These are phyloP conservation scores for Ceratocystis diversiconidia DNA, from an alignment of 2,329 filamentous ascomycete species.

Conservation along the genomic window DNA sequence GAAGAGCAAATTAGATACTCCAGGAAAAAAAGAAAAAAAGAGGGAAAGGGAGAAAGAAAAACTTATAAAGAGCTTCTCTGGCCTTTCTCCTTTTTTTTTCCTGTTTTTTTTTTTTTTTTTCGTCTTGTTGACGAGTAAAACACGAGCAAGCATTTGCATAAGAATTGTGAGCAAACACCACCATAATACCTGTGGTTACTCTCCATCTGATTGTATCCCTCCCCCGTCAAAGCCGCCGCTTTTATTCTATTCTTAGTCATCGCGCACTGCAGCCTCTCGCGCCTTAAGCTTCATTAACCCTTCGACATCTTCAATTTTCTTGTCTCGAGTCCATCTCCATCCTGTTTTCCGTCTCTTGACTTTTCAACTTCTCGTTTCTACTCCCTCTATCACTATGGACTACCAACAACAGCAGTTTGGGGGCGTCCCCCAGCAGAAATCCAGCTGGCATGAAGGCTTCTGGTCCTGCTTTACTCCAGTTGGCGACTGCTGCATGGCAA, in stretches of 20 bases:
- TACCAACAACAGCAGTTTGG: slow-evolving; percentile 7
- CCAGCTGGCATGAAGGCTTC: slow-evolving; percentile 27
- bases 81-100: not conserved
- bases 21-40: too few species aligned
- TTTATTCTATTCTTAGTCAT: slow-evolving; percentile 1
- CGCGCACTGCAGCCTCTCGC: not conserved
- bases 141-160: not conserved
- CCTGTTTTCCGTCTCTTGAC: slow-evolving; percentile 10
- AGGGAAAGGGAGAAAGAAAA: not conserved
- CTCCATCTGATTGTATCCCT: not conserved
- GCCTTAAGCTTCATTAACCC: not conserved
- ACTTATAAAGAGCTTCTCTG: not conserved
- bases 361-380: not conserved
- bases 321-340: not conserved
- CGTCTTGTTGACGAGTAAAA: too few species aligned
- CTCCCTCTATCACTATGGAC: not conserved
- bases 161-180: not conserved
- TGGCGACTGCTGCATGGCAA: slow-evolving; percentile 28
- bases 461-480: slow-evolving; percentile 29
- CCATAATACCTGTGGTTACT: not conserved
- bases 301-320: slow-evolving; percentile 7
- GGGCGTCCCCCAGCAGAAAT: slow-evolving; percentile 14
- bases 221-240: not conserved
- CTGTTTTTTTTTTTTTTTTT: not conserved
- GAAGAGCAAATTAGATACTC: too few species aligned